These are phyloP conservation scores for Carnegiea gigantea DNA, from an alignment of 179 eudicot species.

Conservation along the genomic window DNA sequence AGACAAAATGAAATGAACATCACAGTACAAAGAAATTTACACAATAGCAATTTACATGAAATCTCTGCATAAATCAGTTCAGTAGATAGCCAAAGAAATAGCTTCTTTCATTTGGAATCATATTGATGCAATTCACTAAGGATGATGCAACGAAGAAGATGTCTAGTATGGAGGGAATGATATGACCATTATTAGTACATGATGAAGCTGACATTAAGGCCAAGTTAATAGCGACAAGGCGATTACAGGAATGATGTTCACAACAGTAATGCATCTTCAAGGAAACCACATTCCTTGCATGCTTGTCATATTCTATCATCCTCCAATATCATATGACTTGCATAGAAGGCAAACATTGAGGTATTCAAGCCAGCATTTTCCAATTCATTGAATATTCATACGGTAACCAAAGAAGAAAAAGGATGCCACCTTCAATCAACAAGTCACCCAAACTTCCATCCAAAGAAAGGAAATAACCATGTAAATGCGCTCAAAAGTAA, in stretches of 20 bases:
- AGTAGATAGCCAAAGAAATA: background rate
- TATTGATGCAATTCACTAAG: background rate
- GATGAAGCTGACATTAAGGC: background rate
- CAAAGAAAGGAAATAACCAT: background rate
- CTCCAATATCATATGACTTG: background rate
- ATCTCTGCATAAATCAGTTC: background rate
- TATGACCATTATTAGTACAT: too few species aligned
- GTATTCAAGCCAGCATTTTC: background rate
- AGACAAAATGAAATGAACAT: background rate
- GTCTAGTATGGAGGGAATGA: background rate
- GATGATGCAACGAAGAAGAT: background rate
- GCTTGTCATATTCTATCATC: background rate
- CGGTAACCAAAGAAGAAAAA: background rate
- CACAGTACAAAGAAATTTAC: background rate
- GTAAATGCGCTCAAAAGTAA: background rate
- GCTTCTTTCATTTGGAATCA: background rate
- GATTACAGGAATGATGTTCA: background rate
- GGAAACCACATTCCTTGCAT: conserved; percentile 2
- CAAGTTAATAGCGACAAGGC: background rate
- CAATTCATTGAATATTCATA: background rate
- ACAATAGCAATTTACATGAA: background rate
- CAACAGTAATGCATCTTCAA: background rate
- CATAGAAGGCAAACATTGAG: background rate
- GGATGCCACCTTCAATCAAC: background rate
- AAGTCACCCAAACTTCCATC: background rate